Base-by-base conservation (phyloP, 2,329 filamentous ascomycete species). In the Chrysosporium keratinophilum region DNA sequence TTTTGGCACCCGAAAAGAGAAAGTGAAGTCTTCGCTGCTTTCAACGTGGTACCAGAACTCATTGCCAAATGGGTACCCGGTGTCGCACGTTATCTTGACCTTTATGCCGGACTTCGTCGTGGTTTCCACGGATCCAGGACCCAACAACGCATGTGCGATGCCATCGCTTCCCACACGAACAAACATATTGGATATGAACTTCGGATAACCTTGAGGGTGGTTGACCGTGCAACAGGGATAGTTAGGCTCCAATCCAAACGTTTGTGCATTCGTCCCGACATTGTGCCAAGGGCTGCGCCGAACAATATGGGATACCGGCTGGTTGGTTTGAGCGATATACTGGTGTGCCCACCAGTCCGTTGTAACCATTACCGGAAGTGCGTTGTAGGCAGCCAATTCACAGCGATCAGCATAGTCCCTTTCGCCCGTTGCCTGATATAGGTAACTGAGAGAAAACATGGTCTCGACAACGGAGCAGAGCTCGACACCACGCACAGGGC, bases 141-240 rank as follows among this genome's bases (percentile, higher is more conserved):
- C 66, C 2, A 81, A 72, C 1, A 81, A 64, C 0, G 71, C 70
- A 61, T 81, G 78, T 0, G 70, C 74, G 12, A 81, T 59, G 2
- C 74, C 74, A n/a, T 67, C 65, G 2, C 67, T 60, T 2, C 71
- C 74, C 2, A 69, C 62, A 9, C 60, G 61, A 5, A 75, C 71
- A 64, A 71, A 81, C 55, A 72, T 73, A 54, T 72, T 68, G 9
- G 75, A 71, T 0, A 77, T 61, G 54, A 77, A 80, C 58, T 81
- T 81, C 0, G 79, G 77, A 56, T 75, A 78, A 7, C 75, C 79
- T 59, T 80, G 77, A 1, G 73, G 74, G 58, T 80, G 76, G 54
- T 81, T 81, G 55, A 81, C 78, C 1, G 78, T 79, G 59, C 78
- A 81, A 64, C 78, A 81, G 1, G 69, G 69, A 54, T 67, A 79